These are phyloP conservation scores for Phaeophleospora eucalypticola DNA, from an alignment of 2,329 filamentous ascomycete genomes.

Conservation along the genomic window DNA sequence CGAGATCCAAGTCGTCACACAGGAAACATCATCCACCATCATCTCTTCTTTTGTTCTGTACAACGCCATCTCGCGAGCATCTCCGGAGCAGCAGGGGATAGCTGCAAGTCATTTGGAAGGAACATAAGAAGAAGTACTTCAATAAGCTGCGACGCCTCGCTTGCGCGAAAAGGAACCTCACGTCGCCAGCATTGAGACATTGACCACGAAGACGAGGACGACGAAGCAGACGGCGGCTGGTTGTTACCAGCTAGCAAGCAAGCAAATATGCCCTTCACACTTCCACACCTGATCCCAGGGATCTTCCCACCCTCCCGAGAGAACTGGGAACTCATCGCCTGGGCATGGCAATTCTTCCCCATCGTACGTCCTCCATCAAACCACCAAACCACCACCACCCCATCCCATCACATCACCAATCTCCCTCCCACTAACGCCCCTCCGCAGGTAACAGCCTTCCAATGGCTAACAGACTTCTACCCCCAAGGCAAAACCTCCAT, in stretches of 20 bases:
- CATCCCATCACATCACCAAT: neutral
- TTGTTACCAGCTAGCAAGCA: too few species aligned
- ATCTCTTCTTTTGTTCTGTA: too few species aligned
- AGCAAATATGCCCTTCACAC: too few species aligned
- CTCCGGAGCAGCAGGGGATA: too few species aligned
- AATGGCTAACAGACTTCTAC: slow-evolving; percentile 78
- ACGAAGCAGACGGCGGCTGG: too few species aligned
- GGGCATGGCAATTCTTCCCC: slow-evolving; percentile 49
- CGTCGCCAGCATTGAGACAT: slow-evolving; percentile 25
- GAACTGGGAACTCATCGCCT: slow-evolving; percentile 46
- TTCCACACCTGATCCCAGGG: slow-evolving; percentile 40
- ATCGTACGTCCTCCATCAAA: slow-evolving; percentile 38
- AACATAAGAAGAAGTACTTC: too few species aligned
- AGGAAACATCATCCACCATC: too few species aligned
- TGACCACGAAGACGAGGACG: too few species aligned
- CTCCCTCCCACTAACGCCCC: slow-evolving; percentile 12
- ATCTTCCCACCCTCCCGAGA: slow-evolving; percentile 48
- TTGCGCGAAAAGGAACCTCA: neutral
- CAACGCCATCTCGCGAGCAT: too few species aligned
- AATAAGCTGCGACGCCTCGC: neutral
- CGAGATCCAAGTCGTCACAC: neutral
- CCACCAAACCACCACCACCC: neutral
- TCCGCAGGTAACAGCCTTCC: slow-evolving; percentile 61
- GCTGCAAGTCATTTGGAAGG: too few species aligned
- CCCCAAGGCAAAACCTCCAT: slow-evolving; percentile 90